Conservation (phyloP, 2,329 filamentous ascomycete genomes). For the Neopestalotiopsis sp. region DNA sequence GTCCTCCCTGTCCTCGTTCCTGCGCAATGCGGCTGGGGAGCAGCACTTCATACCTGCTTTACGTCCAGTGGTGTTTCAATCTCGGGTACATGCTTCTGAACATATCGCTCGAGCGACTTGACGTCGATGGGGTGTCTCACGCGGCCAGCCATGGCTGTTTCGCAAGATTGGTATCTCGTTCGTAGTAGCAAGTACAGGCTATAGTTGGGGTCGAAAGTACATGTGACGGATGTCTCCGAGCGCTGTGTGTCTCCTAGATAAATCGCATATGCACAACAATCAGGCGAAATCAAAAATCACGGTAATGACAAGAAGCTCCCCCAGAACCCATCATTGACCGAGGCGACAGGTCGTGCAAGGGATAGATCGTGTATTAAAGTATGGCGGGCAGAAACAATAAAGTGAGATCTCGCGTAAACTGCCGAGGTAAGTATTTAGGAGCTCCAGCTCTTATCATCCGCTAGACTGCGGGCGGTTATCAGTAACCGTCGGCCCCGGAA, state of each 20-base stretch:
- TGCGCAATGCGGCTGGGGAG: not conserved
- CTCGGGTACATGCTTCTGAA: conserved; percentile 78
- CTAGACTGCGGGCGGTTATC: conserved; percentile 7
- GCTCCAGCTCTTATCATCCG: not conserved
- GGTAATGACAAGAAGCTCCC: not conserved
- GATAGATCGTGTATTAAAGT: not conserved
- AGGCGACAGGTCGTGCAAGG: not conserved
- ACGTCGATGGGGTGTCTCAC: conserved; percentile 92
- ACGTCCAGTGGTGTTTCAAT: conserved; percentile 84
- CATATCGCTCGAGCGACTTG: conserved; percentile 77
- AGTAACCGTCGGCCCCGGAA: conserved; percentile 13
- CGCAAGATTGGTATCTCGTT: not conserved
- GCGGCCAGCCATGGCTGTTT: conserved; percentile 74
- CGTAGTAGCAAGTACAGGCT: not conserved
- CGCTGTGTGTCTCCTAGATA: not conserved
- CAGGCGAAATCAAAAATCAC: not conserved
- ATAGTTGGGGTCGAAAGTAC: not conserved
- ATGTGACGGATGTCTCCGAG: not conserved
- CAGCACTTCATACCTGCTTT: conserved; percentile 71
- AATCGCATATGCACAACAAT: not conserved
- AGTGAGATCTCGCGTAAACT: not conserved
- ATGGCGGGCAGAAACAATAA: not conserved
- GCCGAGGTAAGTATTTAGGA: not conserved
- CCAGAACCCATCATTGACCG: not conserved
- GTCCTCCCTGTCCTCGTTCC: not conserved